Evolutionary conservation across 2,329 filamentous ascomycete genomes (phyloP).

Genomic region (Fusarium sp.): DNA sequence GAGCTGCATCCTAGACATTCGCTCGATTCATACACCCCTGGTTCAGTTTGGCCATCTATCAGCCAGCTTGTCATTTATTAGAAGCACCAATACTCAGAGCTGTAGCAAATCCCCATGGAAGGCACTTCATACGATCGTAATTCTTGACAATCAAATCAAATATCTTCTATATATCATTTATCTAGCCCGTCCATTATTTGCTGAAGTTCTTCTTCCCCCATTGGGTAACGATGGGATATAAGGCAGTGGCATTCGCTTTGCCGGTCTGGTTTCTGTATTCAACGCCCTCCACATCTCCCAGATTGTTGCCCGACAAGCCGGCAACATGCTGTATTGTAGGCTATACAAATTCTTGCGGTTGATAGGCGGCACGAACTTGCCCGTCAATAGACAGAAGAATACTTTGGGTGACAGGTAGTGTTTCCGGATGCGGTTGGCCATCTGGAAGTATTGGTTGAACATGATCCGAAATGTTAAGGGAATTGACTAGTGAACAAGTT

Average conservation of each 20-base stretch:
- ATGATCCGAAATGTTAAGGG: slow-evolving; percentile 92
- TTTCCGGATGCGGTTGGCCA: slow-evolving; percentile 90
- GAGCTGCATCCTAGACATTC: no score
- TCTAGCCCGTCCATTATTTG: slow-evolving; percentile 49
- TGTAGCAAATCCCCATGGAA: background rate
- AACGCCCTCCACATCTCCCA: slow-evolving; percentile 86
- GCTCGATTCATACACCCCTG: background rate
- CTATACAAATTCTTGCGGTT: slow-evolving; percentile 95
- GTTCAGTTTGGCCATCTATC: background rate
- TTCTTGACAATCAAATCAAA: slow-evolving; percentile 20
- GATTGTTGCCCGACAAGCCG: slow-evolving; percentile 82
- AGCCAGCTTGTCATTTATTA: background rate
- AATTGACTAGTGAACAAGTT: slow-evolving; percentile 72
- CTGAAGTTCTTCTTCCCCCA: slow-evolving; percentile 49
- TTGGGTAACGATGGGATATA: slow-evolving; percentile 53
- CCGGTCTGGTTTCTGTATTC: slow-evolving; percentile 64
- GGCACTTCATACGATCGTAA: background rate
- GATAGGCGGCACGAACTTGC: slow-evolving; percentile 93
- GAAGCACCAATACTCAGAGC: background rate
- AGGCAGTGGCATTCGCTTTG: slow-evolving; percentile 56
- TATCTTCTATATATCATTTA: slow-evolving; percentile 24
- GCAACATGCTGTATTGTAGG: slow-evolving; percentile 97
- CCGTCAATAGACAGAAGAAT: slow-evolving; percentile 87
- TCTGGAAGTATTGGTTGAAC: slow-evolving; percentile 97
- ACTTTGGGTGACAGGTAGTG: slow-evolving; percentile 94